Conservation (phyloP, 169 alveolate species). For the Plasmodium vivax region DNA sequence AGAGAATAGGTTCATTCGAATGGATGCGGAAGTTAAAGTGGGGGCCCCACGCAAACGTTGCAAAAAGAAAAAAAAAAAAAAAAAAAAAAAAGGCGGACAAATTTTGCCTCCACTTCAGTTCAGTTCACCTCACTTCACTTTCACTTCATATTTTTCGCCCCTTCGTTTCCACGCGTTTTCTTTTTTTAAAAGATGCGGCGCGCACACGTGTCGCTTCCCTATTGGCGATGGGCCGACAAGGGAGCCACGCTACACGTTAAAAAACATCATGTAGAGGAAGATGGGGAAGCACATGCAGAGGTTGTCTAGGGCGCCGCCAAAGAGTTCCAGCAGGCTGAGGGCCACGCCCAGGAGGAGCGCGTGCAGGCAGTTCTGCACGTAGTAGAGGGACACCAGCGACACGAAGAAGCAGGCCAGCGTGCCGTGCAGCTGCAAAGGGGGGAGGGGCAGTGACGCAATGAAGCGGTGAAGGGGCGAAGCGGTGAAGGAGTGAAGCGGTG, state of each 20-base stretch:
- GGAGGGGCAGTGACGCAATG: not conserved
- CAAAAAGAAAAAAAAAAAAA: not conserved
- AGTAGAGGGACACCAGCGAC: constrained; percentile 33
- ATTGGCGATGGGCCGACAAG: too few species aligned
- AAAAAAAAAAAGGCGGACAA: not conserved
- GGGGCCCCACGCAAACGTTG: not conserved
- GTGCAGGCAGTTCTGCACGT: constrained; percentile 14
- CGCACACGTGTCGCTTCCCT: not conserved
- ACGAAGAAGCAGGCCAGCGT: constrained; percentile 51
- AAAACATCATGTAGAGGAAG: constrained; percentile 42
- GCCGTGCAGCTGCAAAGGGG: constrained; percentile 27
- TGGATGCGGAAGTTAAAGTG: not conserved
- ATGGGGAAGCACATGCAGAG: constrained; percentile 63
- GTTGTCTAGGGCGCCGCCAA: constrained; percentile 50
- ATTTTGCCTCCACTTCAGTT: not conserved
- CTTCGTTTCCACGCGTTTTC: not conserved
- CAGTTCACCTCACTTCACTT: too few species aligned
- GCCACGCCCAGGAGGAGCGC: constrained; percentile 7
- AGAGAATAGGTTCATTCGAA: not conserved
- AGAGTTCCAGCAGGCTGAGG: constrained; percentile 30
- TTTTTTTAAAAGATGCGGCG: not conserved
- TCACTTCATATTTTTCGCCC: not conserved
- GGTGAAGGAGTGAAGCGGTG: too few species aligned
- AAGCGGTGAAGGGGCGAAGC: not conserved
- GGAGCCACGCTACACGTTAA: constrained; percentile 4